phyloP scores from a whole-genome alignment of 495 filamentous ascomycete genomes.

The Annulohypoxylon stygium region DNA sequence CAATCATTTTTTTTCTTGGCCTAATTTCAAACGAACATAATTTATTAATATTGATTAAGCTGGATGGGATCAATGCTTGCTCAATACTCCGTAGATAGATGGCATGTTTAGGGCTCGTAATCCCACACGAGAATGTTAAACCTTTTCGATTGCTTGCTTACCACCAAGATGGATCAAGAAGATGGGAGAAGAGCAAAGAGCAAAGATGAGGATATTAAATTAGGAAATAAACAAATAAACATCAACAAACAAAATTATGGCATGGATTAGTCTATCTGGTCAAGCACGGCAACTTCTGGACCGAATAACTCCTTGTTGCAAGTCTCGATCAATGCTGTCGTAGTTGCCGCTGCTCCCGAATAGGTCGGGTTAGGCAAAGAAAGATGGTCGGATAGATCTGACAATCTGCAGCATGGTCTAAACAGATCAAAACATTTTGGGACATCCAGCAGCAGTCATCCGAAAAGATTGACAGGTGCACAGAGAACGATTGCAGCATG shows the following conservation, averaged over 20 bases:
- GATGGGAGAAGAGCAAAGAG: not conserved
- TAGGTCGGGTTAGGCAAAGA: conserved; percentile 33
- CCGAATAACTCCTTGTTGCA: conserved; percentile 51
- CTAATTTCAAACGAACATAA: conserved; percentile 15
- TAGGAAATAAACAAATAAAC: conserved; percentile 34
- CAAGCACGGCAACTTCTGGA: conserved; percentile 47
- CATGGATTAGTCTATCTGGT: conserved; percentile 11
- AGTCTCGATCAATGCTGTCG: conserved; percentile 42
- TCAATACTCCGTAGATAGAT: conserved; percentile 20
- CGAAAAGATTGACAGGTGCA: conserved; percentile 46
- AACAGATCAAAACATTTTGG: conserved; percentile 49
- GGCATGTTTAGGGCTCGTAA: not conserved
- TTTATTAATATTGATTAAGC: conserved; percentile 24
- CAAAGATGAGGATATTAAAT: conserved; percentile 14
- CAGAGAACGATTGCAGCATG: conserved; percentile 40
- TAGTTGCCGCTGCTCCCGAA: conserved; percentile 37
- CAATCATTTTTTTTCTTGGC: conserved; percentile 1
- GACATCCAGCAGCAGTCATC: conserved; percentile 44
- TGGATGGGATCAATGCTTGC: conserved; percentile 18
- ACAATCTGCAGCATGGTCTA: conserved; percentile 48
- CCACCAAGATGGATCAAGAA: not conserved
- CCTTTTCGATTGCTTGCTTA: not conserved
- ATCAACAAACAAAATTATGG: conserved; percentile 37
- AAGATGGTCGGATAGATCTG: conserved; percentile 39
- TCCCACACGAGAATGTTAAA: not conserved